These are phyloP conservation scores for Phytopythium sindhum DNA, from an alignment of 352 stramenopile species.

Conservation along the genomic window DNA sequence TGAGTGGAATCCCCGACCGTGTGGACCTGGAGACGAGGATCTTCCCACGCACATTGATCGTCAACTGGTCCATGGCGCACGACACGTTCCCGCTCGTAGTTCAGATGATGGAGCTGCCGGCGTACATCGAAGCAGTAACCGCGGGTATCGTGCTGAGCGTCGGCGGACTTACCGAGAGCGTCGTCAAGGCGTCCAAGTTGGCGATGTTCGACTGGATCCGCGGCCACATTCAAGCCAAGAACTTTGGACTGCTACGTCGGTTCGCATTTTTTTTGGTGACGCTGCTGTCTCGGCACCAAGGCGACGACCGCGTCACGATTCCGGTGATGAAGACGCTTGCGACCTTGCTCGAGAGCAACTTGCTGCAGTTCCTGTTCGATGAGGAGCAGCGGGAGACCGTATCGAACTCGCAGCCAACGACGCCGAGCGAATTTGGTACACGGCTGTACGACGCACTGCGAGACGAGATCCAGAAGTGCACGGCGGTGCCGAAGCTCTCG, in stretches of 20 bases:
- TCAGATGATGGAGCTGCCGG: conserved; percentile 80
- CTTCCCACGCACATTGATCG: conserved; percentile 44
- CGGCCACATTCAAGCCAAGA: conserved; percentile 37
- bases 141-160: conserved; percentile 93
- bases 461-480: conserved; percentile 64
- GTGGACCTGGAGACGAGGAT: conserved; percentile 63
- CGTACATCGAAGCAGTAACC: conserved; percentile 82
- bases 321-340: conserved; percentile 87
- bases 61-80: conserved; percentile 82
- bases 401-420: not conserved
- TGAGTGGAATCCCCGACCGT: conserved; percentile 78
- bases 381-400: not conserved
- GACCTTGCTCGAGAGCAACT: conserved; percentile 58
- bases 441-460: conserved; percentile 59
- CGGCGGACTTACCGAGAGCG: conserved; percentile 93
- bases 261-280: conserved; percentile 69
- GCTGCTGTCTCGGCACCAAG: conserved; percentile 50
- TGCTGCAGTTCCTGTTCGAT: conserved; percentile 55
- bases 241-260: conserved; percentile 64
- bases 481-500: conserved; percentile 58
- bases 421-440: conserved; percentile 42
- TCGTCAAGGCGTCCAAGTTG: conserved; percentile 79
- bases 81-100: conserved; percentile 91
- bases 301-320: conserved; percentile 81
- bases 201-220: conserved; percentile 66